Evolutionary conservation across 306 rosid genomes (phyloP), one percentile per base, ranked within the genome.

Genomic region (Carpinus viminea): DNA sequence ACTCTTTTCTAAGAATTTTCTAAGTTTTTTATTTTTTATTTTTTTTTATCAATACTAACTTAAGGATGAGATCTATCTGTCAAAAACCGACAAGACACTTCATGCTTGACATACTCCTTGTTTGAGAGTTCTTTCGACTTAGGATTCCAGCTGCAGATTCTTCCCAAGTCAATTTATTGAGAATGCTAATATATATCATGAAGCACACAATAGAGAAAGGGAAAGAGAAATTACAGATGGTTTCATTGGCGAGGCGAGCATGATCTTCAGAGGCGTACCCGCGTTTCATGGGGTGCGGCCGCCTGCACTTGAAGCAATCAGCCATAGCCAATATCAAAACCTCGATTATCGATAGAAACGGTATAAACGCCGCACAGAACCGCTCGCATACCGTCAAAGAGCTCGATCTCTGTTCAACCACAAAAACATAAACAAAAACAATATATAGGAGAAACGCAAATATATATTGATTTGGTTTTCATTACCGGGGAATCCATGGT

Each of bases 291-390:
- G 73, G 56, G 20, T 43, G 24, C n/a, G 82, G 73, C 18, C 73
- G 73, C 18, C 74, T 68, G 74, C 3, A 15, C 52, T 60, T 34
- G 80, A 85, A 90, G 87, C 96, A 94, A 50, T 78, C 34, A 2
- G 72, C 34, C n/a, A 85, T 71, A 5, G 93, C 75, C 11, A 80
- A 75, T 62, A 85, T 74, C 65, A 93, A 55, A 31, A 48, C 82
- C 82, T 91, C 88, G 8, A 90, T 41, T 1, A 83, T 60, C 4
- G 80, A 89, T 36, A 90, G 10, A 7, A 73, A 21, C 26, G 97
- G 94, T 73, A 80, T 74, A 81, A 85, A 85, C 70, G 86, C 93
- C 15, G 12, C 82, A 21, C 89, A 89, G 69, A 89, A 24, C 56
- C 81, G 75, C 59, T 88, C 93, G 10, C 90, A 85, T 1, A 85